A percentile compares a stretch with the other conserved stretches of the same genome.
Conservation (phyloP, 257 asterid genomes). For the Perilla frutescens region DNA sequence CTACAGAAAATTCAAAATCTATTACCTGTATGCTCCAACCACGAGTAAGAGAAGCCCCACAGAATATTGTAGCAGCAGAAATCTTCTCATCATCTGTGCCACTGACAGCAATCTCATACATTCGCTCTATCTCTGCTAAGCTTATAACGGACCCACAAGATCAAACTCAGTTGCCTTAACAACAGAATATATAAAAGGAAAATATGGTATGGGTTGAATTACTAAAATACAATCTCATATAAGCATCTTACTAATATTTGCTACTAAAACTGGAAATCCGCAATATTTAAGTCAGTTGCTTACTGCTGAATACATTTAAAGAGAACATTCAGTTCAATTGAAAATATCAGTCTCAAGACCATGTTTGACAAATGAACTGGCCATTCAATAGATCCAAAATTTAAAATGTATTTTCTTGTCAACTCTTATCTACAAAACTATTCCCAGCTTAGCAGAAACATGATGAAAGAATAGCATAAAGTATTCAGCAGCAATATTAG, state of each 20-base stretch:
- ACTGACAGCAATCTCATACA: slow-evolving; percentile 84
- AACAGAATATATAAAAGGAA: slow-evolving; percentile 30
- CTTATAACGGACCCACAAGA: slow-evolving; percentile 76
- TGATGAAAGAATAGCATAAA: not conserved
- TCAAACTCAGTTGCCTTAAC: slow-evolving; percentile 65
- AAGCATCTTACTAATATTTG: slow-evolving; percentile 3
- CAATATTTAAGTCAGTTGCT: slow-evolving; percentile 21
- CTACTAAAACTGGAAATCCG: slow-evolving; percentile 24
- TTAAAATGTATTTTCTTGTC: slow-evolving; percentile 1
- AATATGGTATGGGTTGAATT: slow-evolving; percentile 27
- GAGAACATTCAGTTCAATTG: slow-evolving; percentile 30
- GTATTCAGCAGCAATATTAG: slow-evolving; percentile 3
- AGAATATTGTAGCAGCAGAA: slow-evolving; percentile 87
- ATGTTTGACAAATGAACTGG: slow-evolving; percentile 20
- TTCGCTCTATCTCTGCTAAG: slow-evolving; percentile 96
- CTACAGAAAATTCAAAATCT: slow-evolving; percentile 24
- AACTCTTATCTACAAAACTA: slow-evolving; percentile 10
- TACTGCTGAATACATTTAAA: slow-evolving; percentile 12
- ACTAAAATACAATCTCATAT: slow-evolving; percentile 23
- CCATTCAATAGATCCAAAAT: slow-evolving; percentile 8
- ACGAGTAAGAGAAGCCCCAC: slow-evolving; percentile 95
- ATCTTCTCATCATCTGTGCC: slow-evolving; percentile 95
- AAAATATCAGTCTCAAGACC: slow-evolving; percentile 13
- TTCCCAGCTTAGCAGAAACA: slow-evolving; percentile 14
- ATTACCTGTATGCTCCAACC: slow-evolving; percentile 99